These are phyloP conservation scores for Mycena epipterygia DNA, from an alignment of 768 basidiomycete species.

Conservation along the genomic window DNA sequence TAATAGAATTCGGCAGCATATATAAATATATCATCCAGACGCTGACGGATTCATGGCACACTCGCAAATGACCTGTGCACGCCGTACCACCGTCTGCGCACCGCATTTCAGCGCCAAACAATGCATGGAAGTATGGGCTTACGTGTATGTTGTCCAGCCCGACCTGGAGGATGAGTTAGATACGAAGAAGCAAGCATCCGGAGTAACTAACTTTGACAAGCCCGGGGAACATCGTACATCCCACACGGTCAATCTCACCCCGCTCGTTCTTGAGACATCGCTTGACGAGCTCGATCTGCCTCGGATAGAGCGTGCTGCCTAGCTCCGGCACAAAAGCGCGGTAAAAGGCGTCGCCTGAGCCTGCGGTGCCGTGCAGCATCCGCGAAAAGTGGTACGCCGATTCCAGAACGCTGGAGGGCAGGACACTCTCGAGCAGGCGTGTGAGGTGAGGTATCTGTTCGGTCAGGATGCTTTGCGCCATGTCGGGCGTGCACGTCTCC, in stretches of 20 bases:
- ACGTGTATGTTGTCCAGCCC: conserved; percentile 27
- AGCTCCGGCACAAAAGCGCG: conserved; percentile 90
- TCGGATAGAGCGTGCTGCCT: conserved; percentile 77
- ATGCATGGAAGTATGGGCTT: background rate
- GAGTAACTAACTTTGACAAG: no score
- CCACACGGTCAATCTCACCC: conserved; percentile 81
- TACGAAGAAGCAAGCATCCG: no score
- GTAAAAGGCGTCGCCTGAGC: conserved; percentile 82
- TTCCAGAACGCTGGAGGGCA: conserved; percentile 70
- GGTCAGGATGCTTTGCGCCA: conserved; percentile 73
- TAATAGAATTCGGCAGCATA: conserved; percentile 35
- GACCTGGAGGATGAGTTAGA: no score
- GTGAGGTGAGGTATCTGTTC: conserved; percentile 82
- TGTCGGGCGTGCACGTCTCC: conserved; percentile 79
- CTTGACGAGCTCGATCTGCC: conserved; percentile 88
- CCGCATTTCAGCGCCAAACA: background rate
- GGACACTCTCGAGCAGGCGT: conserved; percentile 60
- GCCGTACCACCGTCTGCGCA: conserved; percentile 74
- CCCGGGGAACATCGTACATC: conserved; percentile 90
- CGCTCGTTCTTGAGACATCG: conserved; percentile 83
- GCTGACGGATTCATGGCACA: conserved; percentile 69
- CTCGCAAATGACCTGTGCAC: conserved; percentile 91
- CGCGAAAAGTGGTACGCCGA: conserved; percentile 85
- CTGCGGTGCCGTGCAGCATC: conserved; percentile 82
- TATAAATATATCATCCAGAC: background rate